These are phyloP conservation scores for Berberis thunbergii DNA, from an alignment of 164 flowering plant genomes.

Conservation along the genomic window DNA sequence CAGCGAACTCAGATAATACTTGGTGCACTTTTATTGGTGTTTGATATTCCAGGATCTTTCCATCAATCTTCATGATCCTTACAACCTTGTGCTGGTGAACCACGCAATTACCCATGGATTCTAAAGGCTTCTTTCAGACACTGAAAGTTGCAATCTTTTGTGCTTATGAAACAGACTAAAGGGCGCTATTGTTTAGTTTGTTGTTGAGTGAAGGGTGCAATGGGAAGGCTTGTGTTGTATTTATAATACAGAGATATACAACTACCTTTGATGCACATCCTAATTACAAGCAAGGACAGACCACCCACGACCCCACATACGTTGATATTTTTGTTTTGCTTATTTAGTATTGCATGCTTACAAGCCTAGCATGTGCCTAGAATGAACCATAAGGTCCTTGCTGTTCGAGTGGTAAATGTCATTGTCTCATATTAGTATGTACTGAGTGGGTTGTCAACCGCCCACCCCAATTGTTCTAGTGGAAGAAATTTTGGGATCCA, in stretches of 20 bases:
- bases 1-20: conserved; percentile 36
- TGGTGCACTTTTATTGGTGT: conserved; percentile 40
- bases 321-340: background rate
- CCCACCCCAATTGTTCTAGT: conserved; percentile 15
- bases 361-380: conserved; percentile 3
- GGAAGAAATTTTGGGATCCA: conserved; percentile 9
- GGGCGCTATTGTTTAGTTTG: background rate
- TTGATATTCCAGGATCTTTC: conserved; percentile 46
- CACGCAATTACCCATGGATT: conserved; percentile 72
- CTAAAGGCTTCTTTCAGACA: background rate
- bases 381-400: background rate
- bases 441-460: too few species aligned
- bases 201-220: conserved; percentile 14
- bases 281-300: background rate
- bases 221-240: conserved; percentile 13
- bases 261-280: conserved; percentile 8
- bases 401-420: background rate
- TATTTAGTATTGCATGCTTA: conserved; percentile 15
- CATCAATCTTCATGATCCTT: conserved; percentile 54
- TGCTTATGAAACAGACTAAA: background rate
- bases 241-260: conserved; percentile 16
- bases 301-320: conserved; percentile 11
- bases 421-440: background rate
- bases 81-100: conserved; percentile 26
- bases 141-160: too few species aligned